These are phyloP conservation scores for Colletotrichum sp. DNA, from an alignment of 2,329 filamentous ascomycete species.

Conservation along the genomic window DNA sequence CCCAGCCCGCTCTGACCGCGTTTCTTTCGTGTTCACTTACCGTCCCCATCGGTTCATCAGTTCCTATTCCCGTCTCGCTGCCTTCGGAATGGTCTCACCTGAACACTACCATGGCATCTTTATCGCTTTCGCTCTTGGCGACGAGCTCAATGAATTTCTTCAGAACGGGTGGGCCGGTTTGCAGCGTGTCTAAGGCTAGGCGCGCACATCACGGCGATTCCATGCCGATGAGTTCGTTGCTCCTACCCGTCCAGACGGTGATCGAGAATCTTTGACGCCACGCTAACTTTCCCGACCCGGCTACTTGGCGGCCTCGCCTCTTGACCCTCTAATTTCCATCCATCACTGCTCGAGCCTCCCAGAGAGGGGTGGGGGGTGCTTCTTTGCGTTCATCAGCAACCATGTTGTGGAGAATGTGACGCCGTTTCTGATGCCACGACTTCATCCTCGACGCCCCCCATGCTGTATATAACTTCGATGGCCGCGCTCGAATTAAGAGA, in stretches of 20 bases:
- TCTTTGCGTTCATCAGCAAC: background rate
- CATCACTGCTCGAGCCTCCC: constrained; percentile 1
- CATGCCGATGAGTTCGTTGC: background rate
- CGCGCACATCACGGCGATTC: background rate
- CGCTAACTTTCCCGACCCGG: background rate
- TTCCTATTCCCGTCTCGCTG: constrained; percentile 8
- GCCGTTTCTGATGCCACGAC: constrained; percentile 5
- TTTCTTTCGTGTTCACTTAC: constrained; percentile 7
- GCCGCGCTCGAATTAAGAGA: background rate
- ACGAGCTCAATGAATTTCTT: background rate
- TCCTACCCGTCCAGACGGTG: background rate
- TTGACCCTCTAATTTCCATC: constrained; percentile 10
- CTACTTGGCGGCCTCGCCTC: background rate
- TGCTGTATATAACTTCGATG: constrained; percentile 6
- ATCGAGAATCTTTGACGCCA: background rate
- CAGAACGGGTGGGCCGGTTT: background rate
- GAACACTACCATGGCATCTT: background rate
- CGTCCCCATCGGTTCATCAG: background rate
- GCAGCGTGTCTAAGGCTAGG: background rate
- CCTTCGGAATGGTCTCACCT: constrained; percentile 4
- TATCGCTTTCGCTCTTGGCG: background rate
- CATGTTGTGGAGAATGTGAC: background rate
- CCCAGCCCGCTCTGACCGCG: constrained; percentile 6
- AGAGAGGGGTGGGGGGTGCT: background rate
- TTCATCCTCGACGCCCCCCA: background rate